phyloP scores from a whole-genome alignment of 257 asterid species.

The Lycium ferocissimum region DNA sequence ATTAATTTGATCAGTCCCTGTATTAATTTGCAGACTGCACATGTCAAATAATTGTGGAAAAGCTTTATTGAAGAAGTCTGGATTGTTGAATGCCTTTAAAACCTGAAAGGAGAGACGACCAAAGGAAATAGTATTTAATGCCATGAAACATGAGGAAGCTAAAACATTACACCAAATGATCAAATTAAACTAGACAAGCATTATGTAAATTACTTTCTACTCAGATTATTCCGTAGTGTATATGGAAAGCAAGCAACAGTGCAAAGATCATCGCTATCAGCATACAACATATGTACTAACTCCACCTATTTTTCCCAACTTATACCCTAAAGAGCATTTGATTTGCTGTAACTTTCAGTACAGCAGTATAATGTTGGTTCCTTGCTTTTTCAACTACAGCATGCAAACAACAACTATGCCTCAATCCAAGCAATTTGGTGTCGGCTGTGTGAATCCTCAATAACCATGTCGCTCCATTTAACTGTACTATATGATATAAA shows the following conservation, averaged over 20 bases:
- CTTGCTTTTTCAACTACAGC: background rate
- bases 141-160: slow-evolving; percentile 29
- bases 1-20: slow-evolving; percentile 52
- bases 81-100: slow-evolving; percentile 73
- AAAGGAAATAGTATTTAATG: slow-evolving; percentile 35
- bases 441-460: background rate
- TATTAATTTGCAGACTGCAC: slow-evolving; percentile 53
- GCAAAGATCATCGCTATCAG: background rate
- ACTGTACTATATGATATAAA: background rate
- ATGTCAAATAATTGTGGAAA: slow-evolving; percentile 75
- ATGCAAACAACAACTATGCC: slow-evolving; percentile 22
- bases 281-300: slow-evolving; percentile 3
- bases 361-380: slow-evolving; percentile 1
- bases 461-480: background rate
- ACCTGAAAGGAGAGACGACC: slow-evolving; percentile 52
- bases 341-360: background rate
- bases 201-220: slow-evolving; percentile 22
- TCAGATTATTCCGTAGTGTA: background rate
- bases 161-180: background rate
- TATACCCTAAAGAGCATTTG: background rate
- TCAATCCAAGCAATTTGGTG: background rate
- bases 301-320: background rate
- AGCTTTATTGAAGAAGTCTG: slow-evolving; percentile 72
- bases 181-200: slow-evolving; percentile 19
- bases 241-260: slow-evolving; percentile 5